Percentiles rank a stretch among this genome's conserved stretches.
Conservation (phyloP, 2,329 filamentous ascomycete species). For the Thielaviopsis euricoi region DNA sequence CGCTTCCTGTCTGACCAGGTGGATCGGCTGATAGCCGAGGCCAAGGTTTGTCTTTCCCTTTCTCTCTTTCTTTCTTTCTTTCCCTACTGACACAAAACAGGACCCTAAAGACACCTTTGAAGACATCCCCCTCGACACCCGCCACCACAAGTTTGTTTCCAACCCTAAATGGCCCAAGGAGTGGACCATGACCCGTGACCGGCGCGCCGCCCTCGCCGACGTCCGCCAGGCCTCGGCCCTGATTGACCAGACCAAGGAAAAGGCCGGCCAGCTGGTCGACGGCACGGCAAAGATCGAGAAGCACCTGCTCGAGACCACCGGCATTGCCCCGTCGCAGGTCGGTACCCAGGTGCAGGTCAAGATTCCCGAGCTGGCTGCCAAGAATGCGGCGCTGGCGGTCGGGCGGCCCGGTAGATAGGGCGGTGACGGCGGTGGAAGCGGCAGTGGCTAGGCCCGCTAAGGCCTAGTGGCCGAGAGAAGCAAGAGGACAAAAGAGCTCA, state of each 20-base stretch:
- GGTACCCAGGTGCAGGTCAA: background rate
- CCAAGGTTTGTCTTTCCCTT: slow-evolving; percentile 35
- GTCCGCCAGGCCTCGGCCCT: slow-evolving; percentile 34
- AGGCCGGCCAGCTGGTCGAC: slow-evolving; percentile 41
- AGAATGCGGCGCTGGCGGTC: background rate
- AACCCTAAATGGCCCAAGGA: slow-evolving; percentile 59
- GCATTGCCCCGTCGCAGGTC: slow-evolving; percentile 9
- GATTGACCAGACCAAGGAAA: slow-evolving; percentile 36
- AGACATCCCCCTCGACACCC: slow-evolving; percentile 76
- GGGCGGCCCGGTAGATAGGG: background rate
- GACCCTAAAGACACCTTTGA: slow-evolving; percentile 67
- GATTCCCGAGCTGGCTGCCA: slow-evolving; percentile 5
- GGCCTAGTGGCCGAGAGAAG: no score
- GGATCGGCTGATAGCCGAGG: slow-evolving; percentile 53
- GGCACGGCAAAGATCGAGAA: slow-evolving; percentile 32
- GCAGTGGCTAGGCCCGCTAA: no score
- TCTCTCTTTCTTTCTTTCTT: background rate
- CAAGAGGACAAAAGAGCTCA: no score
- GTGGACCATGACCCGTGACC: slow-evolving; percentile 64
- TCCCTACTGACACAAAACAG: slow-evolving; percentile 19
- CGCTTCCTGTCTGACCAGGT: slow-evolving; percentile 75
- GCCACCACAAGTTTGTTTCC: slow-evolving; percentile 55
- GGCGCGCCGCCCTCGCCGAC: slow-evolving; percentile 47
- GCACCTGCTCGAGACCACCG: slow-evolving; percentile 5
- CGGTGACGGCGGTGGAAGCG: no score